A percentile compares a stretch with the other conserved stretches of the same genome.
Evolutionary conservation across 1,284 basidiomycete genomes (phyloP).

Genomic region (Takashimella tepidaria): DNA sequence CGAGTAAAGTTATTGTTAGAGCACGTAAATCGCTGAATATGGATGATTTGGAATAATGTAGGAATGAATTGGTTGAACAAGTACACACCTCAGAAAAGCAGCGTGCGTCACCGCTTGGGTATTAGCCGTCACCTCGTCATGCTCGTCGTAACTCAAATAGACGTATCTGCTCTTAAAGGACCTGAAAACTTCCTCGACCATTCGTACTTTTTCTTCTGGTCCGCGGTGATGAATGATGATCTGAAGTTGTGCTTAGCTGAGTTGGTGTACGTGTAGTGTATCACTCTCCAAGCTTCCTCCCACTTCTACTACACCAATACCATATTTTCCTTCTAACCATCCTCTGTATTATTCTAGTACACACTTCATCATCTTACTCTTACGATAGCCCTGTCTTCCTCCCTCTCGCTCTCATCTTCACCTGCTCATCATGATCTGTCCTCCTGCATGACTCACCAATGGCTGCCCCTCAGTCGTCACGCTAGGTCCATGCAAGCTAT

Average conservation of each 20-base stretch:
- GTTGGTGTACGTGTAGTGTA: too few species aligned
- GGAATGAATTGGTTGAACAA: neutral
- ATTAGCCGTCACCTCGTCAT: constrained; percentile 93
- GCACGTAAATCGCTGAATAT: neutral
- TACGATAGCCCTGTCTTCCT: neutral
- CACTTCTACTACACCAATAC: too few species aligned
- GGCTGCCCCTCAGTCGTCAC: constrained; percentile 90
- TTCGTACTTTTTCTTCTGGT: constrained; percentile 61
- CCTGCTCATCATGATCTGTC: neutral
- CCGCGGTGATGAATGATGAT: constrained; percentile 86
- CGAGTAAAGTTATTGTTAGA: neutral
- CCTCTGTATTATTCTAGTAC: too few species aligned
- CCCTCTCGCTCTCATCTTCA: neutral
- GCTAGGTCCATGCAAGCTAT: constrained; percentile 90
- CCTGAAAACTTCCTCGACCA: constrained; percentile 79
- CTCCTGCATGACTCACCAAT: constrained; percentile 55
- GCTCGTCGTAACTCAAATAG: constrained; percentile 89
- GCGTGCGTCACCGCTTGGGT: constrained; percentile 98
- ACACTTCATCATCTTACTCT: too few species aligned
- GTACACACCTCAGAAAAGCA: constrained; percentile 79
- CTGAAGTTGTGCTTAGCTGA: constrained; percentile 50
- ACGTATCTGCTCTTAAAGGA: constrained; percentile 85
- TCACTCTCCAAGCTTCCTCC: too few species aligned
- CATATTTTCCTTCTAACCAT: neutral
- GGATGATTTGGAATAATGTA: neutral